Evolutionary conservation across 2,329 filamentous ascomycete species (phyloP), one percentile per base, ranked within the genome.

Genomic region (Myriosclerotinia curreyana): DNA sequence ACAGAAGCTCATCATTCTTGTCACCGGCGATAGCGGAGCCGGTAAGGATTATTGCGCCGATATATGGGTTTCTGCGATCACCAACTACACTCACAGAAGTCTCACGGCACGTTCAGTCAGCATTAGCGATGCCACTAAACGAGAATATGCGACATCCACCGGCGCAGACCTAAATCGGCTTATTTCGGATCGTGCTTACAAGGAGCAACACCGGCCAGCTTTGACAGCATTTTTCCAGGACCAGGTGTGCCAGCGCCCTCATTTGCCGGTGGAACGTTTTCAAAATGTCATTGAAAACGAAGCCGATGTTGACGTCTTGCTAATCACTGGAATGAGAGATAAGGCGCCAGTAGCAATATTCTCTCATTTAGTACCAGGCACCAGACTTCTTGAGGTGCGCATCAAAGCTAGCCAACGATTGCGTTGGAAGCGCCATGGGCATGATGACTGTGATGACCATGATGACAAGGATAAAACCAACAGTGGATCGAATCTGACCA

Each of bases 21-120:
- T 69, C 49, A 69, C 80, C 0, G 83, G 84, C 1, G 74, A 81
- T 64, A 81, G 75, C 72, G 72, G 82, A 60, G 81, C 76, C 12
- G 85, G 86, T 9, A 89, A 88, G 69, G 85, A 88, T 75, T 81
- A 82, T 70, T 86, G 82, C 69, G 84, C 84, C 17, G 67, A 73
- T 0, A 53, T 82, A 54, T 88, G 83, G 83, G 79, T 71, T 52
- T 78, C 79, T 0, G 55, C 74, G 0, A 75, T 86, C 66, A 71
- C 22, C 12, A 65, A 25, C 46, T 59, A 48, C 46, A 66, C 64
- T 46, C 48, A 73, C 3, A 70, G 72, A 62, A 66, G 61, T 53
- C 64, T 81, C 60, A 75, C 54, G 28, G 78, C 76, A n/a, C 78
- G 76, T 42, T 74, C 71, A 28, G 76, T 79, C 42, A 85, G 84